Conservation (phyloP, 768 basidiomycete species). For the Trametes sanguinea region DNA sequence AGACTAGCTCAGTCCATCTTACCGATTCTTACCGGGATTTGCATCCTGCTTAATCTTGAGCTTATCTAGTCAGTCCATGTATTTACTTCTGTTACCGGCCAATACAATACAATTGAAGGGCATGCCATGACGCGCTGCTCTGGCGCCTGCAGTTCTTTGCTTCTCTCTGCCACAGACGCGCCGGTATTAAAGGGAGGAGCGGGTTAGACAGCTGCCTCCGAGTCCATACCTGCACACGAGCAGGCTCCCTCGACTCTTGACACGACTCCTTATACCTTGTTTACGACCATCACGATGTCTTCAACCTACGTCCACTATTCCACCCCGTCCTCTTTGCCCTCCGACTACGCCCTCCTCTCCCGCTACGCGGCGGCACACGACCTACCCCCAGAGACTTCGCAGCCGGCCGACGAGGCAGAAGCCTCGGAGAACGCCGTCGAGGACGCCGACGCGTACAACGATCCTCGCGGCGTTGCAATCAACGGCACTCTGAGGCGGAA, state of each 20-base stretch:
- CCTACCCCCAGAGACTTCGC: conserved; percentile 17
- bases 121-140: not conserved
- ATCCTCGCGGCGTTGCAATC: conserved; percentile 10
- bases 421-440: conserved; percentile 10
- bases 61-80: not conserved
- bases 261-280: not conserved
- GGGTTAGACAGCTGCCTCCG: not conserved
- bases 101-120: not conserved
- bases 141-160: not conserved
- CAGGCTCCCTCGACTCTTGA: not conserved
- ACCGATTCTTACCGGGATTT: not conserved
- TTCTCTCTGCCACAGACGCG: no score
- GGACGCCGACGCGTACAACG: conserved; percentile 15
- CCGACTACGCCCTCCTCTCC: conserved; percentile 66
- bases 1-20: not conserved
- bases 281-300: conserved; percentile 29
- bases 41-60: not conserved
- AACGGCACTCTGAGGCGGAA: not conserved
- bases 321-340: conserved; percentile 58
- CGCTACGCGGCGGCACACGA: conserved; percentile 42
- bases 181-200: not conserved
- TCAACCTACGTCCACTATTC: conserved; percentile 50
- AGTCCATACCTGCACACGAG: not conserved
- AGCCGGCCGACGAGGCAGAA: conserved; percentile 7
- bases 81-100: no score